Base-by-base conservation (phyloP, 2,329 filamentous ascomycete genomes). In the Plectosphaerella cucumerina region DNA sequence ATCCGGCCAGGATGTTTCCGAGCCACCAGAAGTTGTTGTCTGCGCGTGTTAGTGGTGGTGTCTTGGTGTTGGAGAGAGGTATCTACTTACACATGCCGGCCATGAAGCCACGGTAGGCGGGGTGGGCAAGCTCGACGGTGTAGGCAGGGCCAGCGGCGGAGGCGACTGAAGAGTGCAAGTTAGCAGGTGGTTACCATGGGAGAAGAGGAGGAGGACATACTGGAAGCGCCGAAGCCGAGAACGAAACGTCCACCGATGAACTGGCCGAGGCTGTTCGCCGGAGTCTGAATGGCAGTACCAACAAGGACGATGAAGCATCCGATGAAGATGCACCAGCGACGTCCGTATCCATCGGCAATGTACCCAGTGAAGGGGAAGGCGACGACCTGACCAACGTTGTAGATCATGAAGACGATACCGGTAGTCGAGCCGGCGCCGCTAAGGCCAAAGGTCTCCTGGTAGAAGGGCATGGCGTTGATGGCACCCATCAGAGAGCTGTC, bases 61-160 rank as follows among this genome's bases (percentile, higher is more conserved):
- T 6, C 35, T n/a, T 6, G 10, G 12, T 5, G 17, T 8, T 10
- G 14, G 8, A n/a, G 5, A 3, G 8, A 18, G 35, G 35, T 17
- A n/a, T 39, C 5, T 39, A 39, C 35, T 62, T 73, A 81, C 56
- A 63, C 52, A 83, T 76, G 47, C 81, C 83, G 6, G 81, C 82
- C 52, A 54, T 54, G 37, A 53, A 49, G 20, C 81, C 82, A 56
- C 84, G 74, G 63, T 81, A 84, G 2, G 77, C 75, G 1, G 84
- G 84, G 58, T 86, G 84, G 0, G 81, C 75, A 39, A 85, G 73
- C 60, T 87, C 84, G 42, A 82, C 80, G 4, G 78, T 78, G 60
- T 85, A 86, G 6, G 81, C 76, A 0, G 83, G 83, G 0, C 77
- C 82, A 4, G 82, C 81, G 9, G 79, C 77, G 2, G 78, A 76